Base-by-base conservation (phyloP, 805 yeast species). In the Wickerhamomyces alni region DNA sequence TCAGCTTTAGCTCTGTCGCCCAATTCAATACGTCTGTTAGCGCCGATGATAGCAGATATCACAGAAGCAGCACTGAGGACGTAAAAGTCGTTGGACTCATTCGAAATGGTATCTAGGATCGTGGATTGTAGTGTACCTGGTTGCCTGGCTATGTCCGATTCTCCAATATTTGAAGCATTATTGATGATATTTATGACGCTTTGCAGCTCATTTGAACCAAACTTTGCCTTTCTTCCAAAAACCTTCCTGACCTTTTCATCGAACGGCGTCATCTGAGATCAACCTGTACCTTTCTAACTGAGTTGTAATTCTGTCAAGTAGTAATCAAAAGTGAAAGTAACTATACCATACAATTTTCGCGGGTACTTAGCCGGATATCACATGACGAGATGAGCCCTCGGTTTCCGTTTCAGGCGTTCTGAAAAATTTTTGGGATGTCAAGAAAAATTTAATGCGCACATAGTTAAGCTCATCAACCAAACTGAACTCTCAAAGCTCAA, bases 1-100 rank as follows among this genome's bases (percentile, higher is more conserved):
- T 38, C 45, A 1, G 50, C 17, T 13, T 35, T 30, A 1, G 38
- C 49, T 6, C 18, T 8, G 8, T 35, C 40, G 7, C 37, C 34
- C 17, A 37, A 13, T 3, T 15, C 12, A 2, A 37, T n/a, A 2
- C 5, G 19, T 15, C 25, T 26, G 5, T 16, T 18, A 6, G 19
- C 15, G 2, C 7, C 17, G 8, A 16, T 27, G 18, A 24, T 15
- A 18, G 35, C 21, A 4, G 3, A 10, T 8, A 31, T 13, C 10
- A 24, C 19, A 17, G 17, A 21, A 16, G 39, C 32, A 13, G 17
- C 11, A 11, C n/a, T 13, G 4, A 31, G 25, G 4, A 31, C 15
- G 24, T 5, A 18, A 10, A 7, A 19, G 19, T 31, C 34, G n/a
- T 19, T 31, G 3, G 34, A 18, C 26, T 31, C 26, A 5, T n/a